Conservation (phyloP, 2,329 filamentous ascomycete species). For the Monascus ruber region DNA sequence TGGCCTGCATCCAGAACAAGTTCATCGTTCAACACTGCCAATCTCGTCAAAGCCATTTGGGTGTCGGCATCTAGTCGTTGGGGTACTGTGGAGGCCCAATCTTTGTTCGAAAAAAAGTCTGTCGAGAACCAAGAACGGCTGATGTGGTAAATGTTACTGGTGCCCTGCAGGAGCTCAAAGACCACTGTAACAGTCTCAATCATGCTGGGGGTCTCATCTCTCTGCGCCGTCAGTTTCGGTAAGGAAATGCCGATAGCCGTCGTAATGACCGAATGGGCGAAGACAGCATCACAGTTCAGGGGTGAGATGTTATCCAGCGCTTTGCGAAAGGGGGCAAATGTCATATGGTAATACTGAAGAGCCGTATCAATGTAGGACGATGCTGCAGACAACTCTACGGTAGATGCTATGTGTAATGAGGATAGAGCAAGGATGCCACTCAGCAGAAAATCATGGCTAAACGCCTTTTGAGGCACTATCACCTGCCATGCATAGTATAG, state of each 20-base stretch:
- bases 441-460: constrained; percentile 32
- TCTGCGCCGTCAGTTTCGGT: constrained; percentile 19
- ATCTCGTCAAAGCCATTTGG: constrained; percentile 14
- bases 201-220: constrained; percentile 19
- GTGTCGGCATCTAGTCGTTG: constrained; percentile 14
- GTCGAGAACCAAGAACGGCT: constrained; percentile 35
- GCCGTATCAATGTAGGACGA: constrained; percentile 25
- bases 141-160: constrained; percentile 22
- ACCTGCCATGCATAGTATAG: constrained; percentile 29
- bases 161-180: constrained; percentile 25
- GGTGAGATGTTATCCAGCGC: constrained; percentile 24
- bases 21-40: constrained; percentile 19
- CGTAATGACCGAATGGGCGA: constrained; percentile 26
- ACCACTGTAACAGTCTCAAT: constrained; percentile 25
- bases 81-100: constrained; percentile 29
- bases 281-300: constrained; percentile 26
- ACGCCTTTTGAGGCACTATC: constrained; percentile 28
- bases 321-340: constrained; percentile 22
- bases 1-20: constrained; percentile 13
- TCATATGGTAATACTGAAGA: constrained; percentile 24
- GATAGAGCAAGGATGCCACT: constrained; percentile 30
- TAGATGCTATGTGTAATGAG: constrained; percentile 29
- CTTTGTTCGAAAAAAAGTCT: constrained; percentile 39
- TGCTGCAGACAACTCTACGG: constrained; percentile 15
- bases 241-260: constrained; percentile 25